Base-by-base conservation (phyloP, 108 stramenopile genomes). In the Stephanodiscus minutulus region DNA sequence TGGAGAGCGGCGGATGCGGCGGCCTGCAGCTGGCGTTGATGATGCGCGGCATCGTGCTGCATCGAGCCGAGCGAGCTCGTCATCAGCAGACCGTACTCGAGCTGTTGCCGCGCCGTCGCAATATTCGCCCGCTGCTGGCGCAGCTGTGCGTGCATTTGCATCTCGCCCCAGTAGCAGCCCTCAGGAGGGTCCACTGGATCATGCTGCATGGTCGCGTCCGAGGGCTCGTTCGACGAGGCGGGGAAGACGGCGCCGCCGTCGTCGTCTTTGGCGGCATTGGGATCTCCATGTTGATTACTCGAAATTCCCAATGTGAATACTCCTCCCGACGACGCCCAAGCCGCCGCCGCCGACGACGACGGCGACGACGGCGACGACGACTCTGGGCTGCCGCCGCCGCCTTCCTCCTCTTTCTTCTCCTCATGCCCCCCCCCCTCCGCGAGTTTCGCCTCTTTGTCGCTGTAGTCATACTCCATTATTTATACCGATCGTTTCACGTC, bases 391-490 rank as follows among this genome's bases (percentile, higher is more conserved):
- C 54, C 54, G 11, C 54, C 21, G 21, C 54, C 21, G 27, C 29
- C 54, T 13, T 56, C 54, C 54, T 56, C 54, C 11, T 56, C 54
- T 13, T 56, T 56, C 54, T 56, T 56, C 54, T 56, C 29, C 54
- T 29, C 54, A 3, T 44, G 43, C 13, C 43, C 12, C 0, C 43
- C 43, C 43, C 43, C 43, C 43, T 15, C 43, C 15, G 13, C 43
- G 43, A 44, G 2, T 44, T 44, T 44, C 43, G 43, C 43, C 0
- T 44, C 15, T 12, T 44, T 44, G 13, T 44, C 43, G 15, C 2
- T 12, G 43, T 0, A 44, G 15, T 44, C 43, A 15, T 44, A 17
- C 43, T 44, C 13, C 43, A 44, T 44, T 15, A 44, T 44, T 41
- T 4, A 33, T 33, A 5, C 31, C 31, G 31, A 33, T 5, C 31